These are phyloP conservation scores for Backusella liffmaniae DNA, from an alignment of 192 early-diverging fungal genomes.

Conservation along the genomic window DNA sequence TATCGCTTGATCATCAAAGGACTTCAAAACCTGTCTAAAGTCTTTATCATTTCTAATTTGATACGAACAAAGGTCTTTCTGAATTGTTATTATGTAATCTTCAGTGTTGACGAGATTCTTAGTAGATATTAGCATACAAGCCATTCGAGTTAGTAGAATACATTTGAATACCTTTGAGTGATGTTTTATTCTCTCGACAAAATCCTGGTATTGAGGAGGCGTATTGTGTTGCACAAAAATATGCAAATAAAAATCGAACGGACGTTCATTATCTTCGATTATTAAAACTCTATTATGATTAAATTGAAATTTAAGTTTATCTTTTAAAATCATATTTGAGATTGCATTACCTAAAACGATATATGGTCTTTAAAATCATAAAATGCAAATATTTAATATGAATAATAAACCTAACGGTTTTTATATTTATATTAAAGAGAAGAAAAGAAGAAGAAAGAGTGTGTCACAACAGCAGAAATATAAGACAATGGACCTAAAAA, in stretches of 20 bases:
- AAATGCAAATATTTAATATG: neutral
- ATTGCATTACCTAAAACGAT: neutral
- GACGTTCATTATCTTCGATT: conserved; percentile 4
- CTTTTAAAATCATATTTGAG: neutral
- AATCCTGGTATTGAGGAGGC: conserved; percentile 2
- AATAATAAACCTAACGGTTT: neutral
- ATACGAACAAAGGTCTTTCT: neutral
- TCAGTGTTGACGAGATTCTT: neutral
- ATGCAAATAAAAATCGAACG: conserved; percentile 15
- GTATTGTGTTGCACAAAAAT: conserved; percentile 5
- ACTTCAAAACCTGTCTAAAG: neutral
- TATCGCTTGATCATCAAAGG: neutral
- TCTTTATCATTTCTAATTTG: neutral
- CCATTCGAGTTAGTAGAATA: neutral
- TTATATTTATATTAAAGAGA: neutral
- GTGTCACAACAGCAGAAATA: neutral
- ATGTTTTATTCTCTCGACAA: conserved; percentile 10
- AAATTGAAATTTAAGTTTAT: neutral
- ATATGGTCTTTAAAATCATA: neutral
- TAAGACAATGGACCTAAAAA: neutral
- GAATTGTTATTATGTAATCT: neutral
- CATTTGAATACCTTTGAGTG: neutral
- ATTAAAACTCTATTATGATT: neutral
- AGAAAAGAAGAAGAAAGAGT: neutral
- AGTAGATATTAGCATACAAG: neutral